These are phyloP conservation scores for Alternaria sp. DNA, from an alignment of 2,329 filamentous ascomycete species.

Conservation along the genomic window DNA sequence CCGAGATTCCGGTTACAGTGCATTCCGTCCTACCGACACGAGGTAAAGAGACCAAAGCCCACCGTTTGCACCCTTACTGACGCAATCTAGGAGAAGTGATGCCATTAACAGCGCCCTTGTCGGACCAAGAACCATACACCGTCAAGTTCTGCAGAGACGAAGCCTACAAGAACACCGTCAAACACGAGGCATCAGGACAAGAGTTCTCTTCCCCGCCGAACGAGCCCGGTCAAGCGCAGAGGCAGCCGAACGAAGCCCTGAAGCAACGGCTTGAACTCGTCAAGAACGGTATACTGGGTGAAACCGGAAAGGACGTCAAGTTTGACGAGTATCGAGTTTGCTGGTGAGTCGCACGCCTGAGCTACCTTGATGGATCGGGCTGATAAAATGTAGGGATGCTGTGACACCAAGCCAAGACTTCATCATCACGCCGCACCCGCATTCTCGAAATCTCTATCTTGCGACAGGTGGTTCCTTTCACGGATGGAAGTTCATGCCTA, in stretches of 20 bases:
- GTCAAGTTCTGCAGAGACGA: not conserved
- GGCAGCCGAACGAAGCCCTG: not conserved
- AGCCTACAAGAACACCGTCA: not conserved
- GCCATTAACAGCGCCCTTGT: not conserved
- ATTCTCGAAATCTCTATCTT: not conserved
- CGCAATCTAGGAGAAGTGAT: not conserved
- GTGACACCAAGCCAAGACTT: not conserved
- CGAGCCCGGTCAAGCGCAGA: not conserved
- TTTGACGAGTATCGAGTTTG: not conserved
- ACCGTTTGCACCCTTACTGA: accelerated
- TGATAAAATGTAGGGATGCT: not conserved
- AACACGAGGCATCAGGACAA: not conserved
- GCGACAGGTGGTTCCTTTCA: not conserved
- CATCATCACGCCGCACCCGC: not conserved
- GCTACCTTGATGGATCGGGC: not conserved
- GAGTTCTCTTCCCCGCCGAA: not conserved
- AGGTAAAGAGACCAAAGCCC: accelerated
- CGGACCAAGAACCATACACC: not conserved
- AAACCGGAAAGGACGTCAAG: not conserved
- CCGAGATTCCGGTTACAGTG: not conserved
- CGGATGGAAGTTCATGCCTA: not conserved
- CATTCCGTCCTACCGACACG: not conserved
- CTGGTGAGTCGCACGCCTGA: not conserved
- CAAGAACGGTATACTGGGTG: not conserved
- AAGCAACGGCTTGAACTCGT: not conserved